Conservation (phyloP, 805 yeast genomes). For the Candida gorgasii region DNA sequence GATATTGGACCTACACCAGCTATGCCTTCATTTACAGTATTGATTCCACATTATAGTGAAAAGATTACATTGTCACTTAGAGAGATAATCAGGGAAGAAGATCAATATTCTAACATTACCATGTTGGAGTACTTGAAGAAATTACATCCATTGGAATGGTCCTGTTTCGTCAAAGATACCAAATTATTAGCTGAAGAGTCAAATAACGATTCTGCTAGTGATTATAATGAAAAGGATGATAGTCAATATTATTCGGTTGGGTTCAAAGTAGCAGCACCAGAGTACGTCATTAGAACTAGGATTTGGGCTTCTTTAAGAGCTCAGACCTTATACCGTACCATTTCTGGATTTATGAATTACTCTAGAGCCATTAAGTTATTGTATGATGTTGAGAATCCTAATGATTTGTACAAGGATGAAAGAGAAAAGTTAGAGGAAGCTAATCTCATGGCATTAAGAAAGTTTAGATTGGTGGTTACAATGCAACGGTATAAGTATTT, state of each 20-base stretch:
- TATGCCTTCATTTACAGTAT: slow-evolving; percentile 83
- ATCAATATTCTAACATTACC: slow-evolving; percentile 92
- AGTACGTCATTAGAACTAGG: slow-evolving; percentile 92
- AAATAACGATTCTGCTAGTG: slow-evolving; percentile 38
- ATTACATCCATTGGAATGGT: slow-evolving; percentile 97
- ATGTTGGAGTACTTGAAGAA: slow-evolving; percentile 92
- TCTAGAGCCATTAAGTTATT: slow-evolving; percentile 92
- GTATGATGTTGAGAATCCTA: slow-evolving; percentile 88
- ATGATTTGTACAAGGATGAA: slow-evolving; percentile 28
- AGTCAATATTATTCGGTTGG: slow-evolving; percentile 95
- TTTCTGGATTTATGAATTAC: slow-evolving; percentile 98
- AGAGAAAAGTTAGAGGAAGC: slow-evolving; percentile 44
- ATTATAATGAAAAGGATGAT: slow-evolving; percentile 48
- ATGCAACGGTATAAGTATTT: slow-evolving; percentile 82
- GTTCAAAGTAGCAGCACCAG: slow-evolving; percentile 96
- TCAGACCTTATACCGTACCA: slow-evolving; percentile 95
- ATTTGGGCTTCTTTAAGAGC: slow-evolving; percentile 98
- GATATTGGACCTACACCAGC: slow-evolving; percentile 63
- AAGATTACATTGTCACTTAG: slow-evolving; percentile 90
- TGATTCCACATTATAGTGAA: slow-evolving; percentile 95
- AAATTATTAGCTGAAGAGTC: slow-evolving; percentile 94
- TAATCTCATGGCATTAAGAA: slow-evolving; percentile 72
- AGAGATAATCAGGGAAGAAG: slow-evolving; percentile 96
- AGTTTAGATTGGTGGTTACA: slow-evolving; percentile 77
- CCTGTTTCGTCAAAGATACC: slow-evolving; percentile 94